Percentiles rank a stretch among this genome's conserved stretches.
These are phyloP conservation scores for Phytopythium chamaehyphon DNA, from an alignment of 352 stramenopile species.

Conservation along the genomic window DNA sequence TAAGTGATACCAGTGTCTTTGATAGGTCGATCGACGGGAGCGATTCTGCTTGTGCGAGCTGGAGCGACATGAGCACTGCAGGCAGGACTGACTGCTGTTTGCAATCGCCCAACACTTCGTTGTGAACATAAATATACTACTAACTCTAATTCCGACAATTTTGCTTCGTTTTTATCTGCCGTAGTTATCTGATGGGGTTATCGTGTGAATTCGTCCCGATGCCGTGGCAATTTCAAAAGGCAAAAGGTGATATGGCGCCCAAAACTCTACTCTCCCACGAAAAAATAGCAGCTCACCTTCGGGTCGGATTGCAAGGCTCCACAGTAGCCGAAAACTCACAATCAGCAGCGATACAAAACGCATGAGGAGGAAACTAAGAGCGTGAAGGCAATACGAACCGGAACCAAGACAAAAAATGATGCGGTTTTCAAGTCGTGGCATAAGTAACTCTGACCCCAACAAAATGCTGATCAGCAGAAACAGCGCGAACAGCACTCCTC, in stretches of 20 bases:
- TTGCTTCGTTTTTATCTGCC: too few species aligned
- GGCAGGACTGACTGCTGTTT: too few species aligned
- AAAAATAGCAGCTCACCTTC: neutral
- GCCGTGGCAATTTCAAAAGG: too few species aligned
- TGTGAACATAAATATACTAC: too few species aligned
- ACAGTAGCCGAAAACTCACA: neutral
- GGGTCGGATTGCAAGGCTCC: neutral
- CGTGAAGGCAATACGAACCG: neutral
- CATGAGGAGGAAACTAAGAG: constrained; percentile 7
- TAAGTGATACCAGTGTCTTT: neutral
- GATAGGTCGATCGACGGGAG: constrained; percentile 1
- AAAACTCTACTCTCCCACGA: too few species aligned
- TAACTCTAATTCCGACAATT: too few species aligned
- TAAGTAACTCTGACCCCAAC: neutral
- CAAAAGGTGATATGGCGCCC: too few species aligned
- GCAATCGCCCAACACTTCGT: too few species aligned
- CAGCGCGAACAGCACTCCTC: neutral
- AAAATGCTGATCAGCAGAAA: neutral
- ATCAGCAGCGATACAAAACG: neutral
- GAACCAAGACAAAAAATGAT: neutral
- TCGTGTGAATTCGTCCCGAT: too few species aligned
- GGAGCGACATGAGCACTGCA: neutral
- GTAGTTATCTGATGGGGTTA: too few species aligned
- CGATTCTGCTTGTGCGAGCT: neutral
- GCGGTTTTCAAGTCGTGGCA: neutral